phyloP scores from a whole-genome alignment of 805 yeast species.

The Yamadazyma scolyti region DNA sequence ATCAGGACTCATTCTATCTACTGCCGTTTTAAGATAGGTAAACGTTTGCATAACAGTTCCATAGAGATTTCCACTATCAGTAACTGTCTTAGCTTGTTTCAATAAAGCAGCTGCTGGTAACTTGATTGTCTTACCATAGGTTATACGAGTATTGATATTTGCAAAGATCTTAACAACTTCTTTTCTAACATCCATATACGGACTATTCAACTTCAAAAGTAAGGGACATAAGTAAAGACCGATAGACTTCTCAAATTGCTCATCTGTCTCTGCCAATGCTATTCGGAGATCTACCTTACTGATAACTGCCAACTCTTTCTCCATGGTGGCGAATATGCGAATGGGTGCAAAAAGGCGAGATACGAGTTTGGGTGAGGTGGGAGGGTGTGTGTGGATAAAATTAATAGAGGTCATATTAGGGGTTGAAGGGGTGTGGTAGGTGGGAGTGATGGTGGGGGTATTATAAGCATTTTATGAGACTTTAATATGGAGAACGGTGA shows the following conservation, averaged over 20 bases:
- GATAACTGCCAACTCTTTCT: slow-evolving; percentile 56
- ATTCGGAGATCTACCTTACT: slow-evolving; percentile 79
- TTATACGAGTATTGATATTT: slow-evolving; percentile 64
- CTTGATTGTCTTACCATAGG: slow-evolving; percentile 48
- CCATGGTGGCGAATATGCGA: slow-evolving; percentile 9
- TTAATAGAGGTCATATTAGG: too few relatives aligned
- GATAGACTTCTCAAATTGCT: slow-evolving; percentile 58
- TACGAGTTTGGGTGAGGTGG: background rate
- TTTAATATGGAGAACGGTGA: too few relatives aligned
- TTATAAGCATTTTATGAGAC: too few relatives aligned
- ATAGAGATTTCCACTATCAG: slow-evolving; percentile 51
- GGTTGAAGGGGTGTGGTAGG: too few relatives aligned
- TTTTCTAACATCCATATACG: slow-evolving; percentile 59
- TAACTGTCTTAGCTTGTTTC: slow-evolving; percentile 58
- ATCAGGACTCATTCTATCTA: slow-evolving; percentile 46
- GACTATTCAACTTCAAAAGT: slow-evolving; percentile 72
- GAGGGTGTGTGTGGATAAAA: too few relatives aligned
- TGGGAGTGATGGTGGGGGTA: too few relatives aligned
- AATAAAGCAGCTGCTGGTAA: slow-evolving; percentile 65
- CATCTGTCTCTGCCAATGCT: slow-evolving; percentile 69
- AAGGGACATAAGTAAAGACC: slow-evolving; percentile 70
- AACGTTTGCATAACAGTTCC: too few relatives aligned
- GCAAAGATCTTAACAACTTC: slow-evolving; percentile 66
- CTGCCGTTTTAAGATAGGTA: slow-evolving; percentile 63
- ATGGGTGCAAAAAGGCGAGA: slow-evolving; percentile 6